A percentile compares a stretch with the other conserved stretches of the same genome.
These are phyloP conservation scores for Jackrogersella minutella DNA, from an alignment of 495 filamentous ascomycete genomes.

Conservation along the genomic window DNA sequence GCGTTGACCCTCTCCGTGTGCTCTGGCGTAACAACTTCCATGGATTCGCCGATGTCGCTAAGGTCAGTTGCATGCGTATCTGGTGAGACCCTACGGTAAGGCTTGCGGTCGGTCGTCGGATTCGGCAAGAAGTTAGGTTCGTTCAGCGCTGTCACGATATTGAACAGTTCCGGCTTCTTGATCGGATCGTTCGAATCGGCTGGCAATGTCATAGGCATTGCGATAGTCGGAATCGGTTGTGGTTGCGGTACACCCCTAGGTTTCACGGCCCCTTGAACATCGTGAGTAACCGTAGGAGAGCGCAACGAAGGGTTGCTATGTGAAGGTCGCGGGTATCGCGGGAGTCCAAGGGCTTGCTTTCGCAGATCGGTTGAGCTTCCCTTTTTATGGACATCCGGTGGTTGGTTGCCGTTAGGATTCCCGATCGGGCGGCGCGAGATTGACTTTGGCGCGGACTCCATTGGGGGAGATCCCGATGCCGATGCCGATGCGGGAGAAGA, in stretches of 20 bases:
- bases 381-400: conserved; percentile 30
- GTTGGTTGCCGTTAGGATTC: conserved; percentile 4
- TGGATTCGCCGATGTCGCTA: conserved; percentile 33
- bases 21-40: conserved; percentile 25
- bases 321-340: conserved; percentile 28
- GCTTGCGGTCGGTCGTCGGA: conserved; percentile 10
- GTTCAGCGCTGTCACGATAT: conserved; percentile 29
- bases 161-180: conserved; percentile 32
- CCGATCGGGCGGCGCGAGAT: conserved; percentile 35
- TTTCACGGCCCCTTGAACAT: conserved; percentile 24
- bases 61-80: conserved; percentile 17
- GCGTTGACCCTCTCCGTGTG: conserved; percentile 21
- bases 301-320: conserved; percentile 30
- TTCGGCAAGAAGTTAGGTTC: conserved; percentile 17
- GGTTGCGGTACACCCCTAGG: conserved; percentile 9
- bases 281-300: conserved; percentile 10
- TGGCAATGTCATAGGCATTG: conserved; percentile 20
- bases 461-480: conserved; percentile 35
- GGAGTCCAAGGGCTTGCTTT: conserved; percentile 21
- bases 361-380: conserved; percentile 30
- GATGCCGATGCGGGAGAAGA: conserved; percentile 5
- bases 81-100: conserved; percentile 24
- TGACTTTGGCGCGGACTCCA: conserved; percentile 29
- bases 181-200: conserved; percentile 22
- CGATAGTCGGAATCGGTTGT: background rate